Evolutionary conservation across 192 early-diverging fungal species (phyloP), one percentile per base, ranked within the genome.

Genomic region (Gonapodya prolifera): DNA sequence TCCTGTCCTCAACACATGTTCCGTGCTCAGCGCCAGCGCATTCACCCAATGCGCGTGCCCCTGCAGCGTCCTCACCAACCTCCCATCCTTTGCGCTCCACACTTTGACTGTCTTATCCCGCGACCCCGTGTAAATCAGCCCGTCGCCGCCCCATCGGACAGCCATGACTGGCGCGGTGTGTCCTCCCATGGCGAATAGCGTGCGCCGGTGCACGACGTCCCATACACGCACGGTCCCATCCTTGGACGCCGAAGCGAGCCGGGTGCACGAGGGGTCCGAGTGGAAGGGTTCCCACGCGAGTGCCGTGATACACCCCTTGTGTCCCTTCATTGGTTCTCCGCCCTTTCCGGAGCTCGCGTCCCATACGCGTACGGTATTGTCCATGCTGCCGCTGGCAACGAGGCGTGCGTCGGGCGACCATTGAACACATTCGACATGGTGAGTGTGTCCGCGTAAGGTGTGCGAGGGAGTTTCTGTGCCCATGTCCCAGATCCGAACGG

Each of bases 11-110:
- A 96, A 82, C 8, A 94, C 89, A 83, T 91, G 94, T 77, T 99
- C 97, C 17, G 94, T 97, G 80, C 90, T 94, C 2, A 98, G 82
- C 0, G 97, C 93, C 78, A 99, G 80, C 30, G 94, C 93, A 78
- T 97, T 99, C 18, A 99, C 94, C 97, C 95, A 97, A 83, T 98
- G 97, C 17, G 93, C 97, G 81, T 98, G 95, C 70, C 97, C 97
- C 33, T 90, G 84, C 36, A 98, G 84, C 1, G 91, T 92, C 78
- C 91, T 92, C 30, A 95, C 86, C 0, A 98, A 84, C 34, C 89
- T 93, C 61, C 97, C 97, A 45, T 33, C 89, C 29, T 75, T 79
- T 23, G 89, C 80, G 80, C 94, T 89, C 96, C 97, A 99, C 31
- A 98, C 93, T 81, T 95, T 95, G 80, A 99, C 97, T 0, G 93